A percentile compares a stretch with the other conserved stretches of the same genome.
Evolutionary conservation across 805 yeast genomes (phyloP).

Genomic region (Lachancea quebecensis): DNA sequence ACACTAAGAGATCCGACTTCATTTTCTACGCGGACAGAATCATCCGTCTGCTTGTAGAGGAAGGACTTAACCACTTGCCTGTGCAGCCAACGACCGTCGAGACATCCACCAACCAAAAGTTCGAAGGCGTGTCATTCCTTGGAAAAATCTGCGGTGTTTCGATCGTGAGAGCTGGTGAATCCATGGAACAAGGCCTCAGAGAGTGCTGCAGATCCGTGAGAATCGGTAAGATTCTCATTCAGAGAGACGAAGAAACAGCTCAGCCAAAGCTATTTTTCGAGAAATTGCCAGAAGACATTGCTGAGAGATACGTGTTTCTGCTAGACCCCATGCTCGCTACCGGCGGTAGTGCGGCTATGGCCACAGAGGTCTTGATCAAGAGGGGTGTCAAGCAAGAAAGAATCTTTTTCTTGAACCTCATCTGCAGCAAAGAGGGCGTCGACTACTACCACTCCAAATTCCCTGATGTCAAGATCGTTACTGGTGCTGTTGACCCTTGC

Average conservation of each 20-base stretch:
- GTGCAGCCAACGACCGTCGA: slow-evolving; percentile 60
- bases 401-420: slow-evolving; percentile 81
- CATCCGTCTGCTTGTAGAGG: slow-evolving; percentile 88
- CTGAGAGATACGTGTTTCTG: slow-evolving; percentile 80
- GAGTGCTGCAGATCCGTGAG: slow-evolving; percentile 96
- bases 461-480: slow-evolving; percentile 82
- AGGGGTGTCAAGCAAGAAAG: slow-evolving; percentile 86
- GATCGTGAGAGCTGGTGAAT: slow-evolving; percentile 97
- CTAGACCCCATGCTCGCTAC: slow-evolving; percentile 98
- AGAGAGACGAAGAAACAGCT: slow-evolving; percentile 97
- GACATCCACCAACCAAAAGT: slow-evolving; percentile 70
- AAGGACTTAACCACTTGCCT: slow-evolving; percentile 90
- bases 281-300: slow-evolving; percentile 88
- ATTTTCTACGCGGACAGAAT: slow-evolving; percentile 94
- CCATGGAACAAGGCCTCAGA: slow-evolving; percentile 97
- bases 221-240: slow-evolving; percentile 93
- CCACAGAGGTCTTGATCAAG: slow-evolving; percentile 78
- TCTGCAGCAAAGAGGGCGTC: slow-evolving; percentile 94
- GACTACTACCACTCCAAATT: slow-evolving; percentile 65
- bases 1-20: slow-evolving; percentile 82
- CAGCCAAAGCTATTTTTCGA: slow-evolving; percentile 86
- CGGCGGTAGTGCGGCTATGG: slow-evolving; percentile 97
- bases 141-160: slow-evolving; percentile 98
- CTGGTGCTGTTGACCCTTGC: slow-evolving; percentile 88
- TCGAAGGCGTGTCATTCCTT: slow-evolving; percentile 69